These are phyloP conservation scores for Aspergillus pseudoviridinutans DNA, from an alignment of 2,329 filamentous ascomycete species.

Conservation along the genomic window DNA sequence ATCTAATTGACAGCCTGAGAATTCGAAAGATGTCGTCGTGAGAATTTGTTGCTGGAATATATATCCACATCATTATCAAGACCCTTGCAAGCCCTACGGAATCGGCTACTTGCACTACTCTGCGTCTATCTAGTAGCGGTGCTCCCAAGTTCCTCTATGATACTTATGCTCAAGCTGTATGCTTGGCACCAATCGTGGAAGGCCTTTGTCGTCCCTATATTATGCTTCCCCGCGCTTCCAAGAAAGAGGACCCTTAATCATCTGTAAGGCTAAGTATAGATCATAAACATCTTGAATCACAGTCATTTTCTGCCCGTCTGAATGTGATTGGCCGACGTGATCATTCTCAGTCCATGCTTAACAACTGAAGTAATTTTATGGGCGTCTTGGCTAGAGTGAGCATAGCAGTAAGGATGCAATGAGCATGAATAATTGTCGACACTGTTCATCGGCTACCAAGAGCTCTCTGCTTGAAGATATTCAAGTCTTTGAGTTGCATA, in stretches of 20 bases:
- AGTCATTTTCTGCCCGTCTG: neutral
- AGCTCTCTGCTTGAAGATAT: constrained; percentile 23
- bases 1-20: neutral
- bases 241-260: neutral
- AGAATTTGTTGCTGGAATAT: neutral
- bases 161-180: neutral
- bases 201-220: neutral
- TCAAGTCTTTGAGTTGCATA: constrained; percentile 30
- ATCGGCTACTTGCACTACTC: neutral
- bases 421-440: neutral
- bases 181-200: neutral
- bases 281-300: neutral
- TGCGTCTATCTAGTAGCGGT: neutral
- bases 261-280: neutral
- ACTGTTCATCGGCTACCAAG: constrained; percentile 13
- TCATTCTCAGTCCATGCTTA: neutral
- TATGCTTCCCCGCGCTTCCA: neutral
- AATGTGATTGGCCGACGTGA: neutral
- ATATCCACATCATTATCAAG: neutral
- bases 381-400: neutral
- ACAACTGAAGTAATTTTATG: neutral
- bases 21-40: neutral
- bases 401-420: no score
- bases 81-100: neutral
- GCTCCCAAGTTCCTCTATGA: neutral